These are phyloP conservation scores for Aristolochia californica DNA, from an alignment of 164 flowering plant species.

Conservation along the genomic window DNA sequence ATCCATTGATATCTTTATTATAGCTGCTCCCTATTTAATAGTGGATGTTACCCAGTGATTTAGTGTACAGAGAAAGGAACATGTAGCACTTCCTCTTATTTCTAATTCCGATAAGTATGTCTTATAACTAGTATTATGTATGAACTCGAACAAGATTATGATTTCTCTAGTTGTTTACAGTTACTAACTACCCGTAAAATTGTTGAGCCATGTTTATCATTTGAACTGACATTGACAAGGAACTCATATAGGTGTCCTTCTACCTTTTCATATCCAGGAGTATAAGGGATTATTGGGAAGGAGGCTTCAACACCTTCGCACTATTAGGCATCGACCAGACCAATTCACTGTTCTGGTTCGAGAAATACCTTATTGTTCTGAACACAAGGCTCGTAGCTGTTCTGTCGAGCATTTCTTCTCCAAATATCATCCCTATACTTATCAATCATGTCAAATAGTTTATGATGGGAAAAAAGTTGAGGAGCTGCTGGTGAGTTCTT, in stretches of 20 bases:
- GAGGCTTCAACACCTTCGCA: slow-evolving; percentile 46
- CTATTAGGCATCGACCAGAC: slow-evolving; percentile 50
- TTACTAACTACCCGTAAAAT: background rate
- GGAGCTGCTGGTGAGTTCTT: slow-evolving; percentile 39
- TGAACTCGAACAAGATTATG: too few species aligned
- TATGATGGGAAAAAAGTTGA: slow-evolving; percentile 49
- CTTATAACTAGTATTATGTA: too few species aligned
- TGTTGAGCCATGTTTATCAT: background rate
- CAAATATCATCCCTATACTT: slow-evolving; percentile 54
- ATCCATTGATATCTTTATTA: too few species aligned
- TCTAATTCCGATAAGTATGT: too few species aligned
- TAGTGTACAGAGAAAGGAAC: too few species aligned
- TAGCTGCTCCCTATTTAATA: too few species aligned
- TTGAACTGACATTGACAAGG: background rate
- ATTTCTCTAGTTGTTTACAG: too few species aligned
- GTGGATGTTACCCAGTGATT: too few species aligned
- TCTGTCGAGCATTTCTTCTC: slow-evolving; percentile 67
- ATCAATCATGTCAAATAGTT: slow-evolving; percentile 53
- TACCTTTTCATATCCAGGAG: slow-evolving; percentile 34
- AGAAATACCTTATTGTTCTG: slow-evolving; percentile 57
- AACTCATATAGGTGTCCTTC: background rate
- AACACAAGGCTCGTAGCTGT: slow-evolving; percentile 59
- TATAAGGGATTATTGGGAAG: slow-evolving; percentile 37
- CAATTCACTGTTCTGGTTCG: slow-evolving; percentile 72
- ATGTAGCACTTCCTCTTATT: too few species aligned